Evolutionary conservation across 345 rosid species (phyloP).

Genomic region (Lumnitzera littorea): DNA sequence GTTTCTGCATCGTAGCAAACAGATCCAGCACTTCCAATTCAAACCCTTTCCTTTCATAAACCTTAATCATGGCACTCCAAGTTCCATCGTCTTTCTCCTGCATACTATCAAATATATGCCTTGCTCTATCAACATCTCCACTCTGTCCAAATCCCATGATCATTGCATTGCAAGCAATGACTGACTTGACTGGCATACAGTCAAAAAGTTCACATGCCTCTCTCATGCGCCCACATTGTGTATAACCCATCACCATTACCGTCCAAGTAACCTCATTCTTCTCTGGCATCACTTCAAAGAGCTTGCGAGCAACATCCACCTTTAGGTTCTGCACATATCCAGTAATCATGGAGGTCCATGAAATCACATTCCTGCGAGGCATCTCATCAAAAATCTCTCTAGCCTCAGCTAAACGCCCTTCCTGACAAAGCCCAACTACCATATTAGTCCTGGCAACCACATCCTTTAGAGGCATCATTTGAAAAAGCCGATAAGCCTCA

Average conservation of each 20-base stretch:
- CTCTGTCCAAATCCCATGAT: constrained; percentile 51
- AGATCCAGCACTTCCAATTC: constrained; percentile 59
- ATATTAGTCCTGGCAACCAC: constrained; percentile 71
- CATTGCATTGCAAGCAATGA: constrained; percentile 60
- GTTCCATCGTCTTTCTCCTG: constrained; percentile 51
- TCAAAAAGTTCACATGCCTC: constrained; percentile 59
- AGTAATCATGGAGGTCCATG: constrained; percentile 74
- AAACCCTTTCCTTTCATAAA: constrained; percentile 59
- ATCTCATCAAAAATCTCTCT: constrained; percentile 70
- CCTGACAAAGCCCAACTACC: constrained; percentile 63
- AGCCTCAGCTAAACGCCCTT: constrained; percentile 53
- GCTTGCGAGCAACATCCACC: constrained; percentile 74
- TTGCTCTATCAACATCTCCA: constrained; percentile 53
- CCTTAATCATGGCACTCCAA: constrained; percentile 69
- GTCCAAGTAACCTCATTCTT: constrained; percentile 83
- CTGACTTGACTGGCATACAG: constrained; percentile 52
- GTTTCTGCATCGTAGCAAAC: constrained; percentile 54
- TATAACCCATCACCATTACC: constrained; percentile 75
- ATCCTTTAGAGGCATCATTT: constrained; percentile 70
- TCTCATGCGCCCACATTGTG: constrained; percentile 45
- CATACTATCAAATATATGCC: constrained; percentile 46
- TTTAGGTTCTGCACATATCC: constrained; percentile 56
- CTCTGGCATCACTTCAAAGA: constrained; percentile 79
- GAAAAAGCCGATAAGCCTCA: constrained; percentile 52
- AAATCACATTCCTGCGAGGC: constrained; percentile 53